Conservation (phyloP, 306 rosid genomes). For the Prunus kanzakura region DNA sequence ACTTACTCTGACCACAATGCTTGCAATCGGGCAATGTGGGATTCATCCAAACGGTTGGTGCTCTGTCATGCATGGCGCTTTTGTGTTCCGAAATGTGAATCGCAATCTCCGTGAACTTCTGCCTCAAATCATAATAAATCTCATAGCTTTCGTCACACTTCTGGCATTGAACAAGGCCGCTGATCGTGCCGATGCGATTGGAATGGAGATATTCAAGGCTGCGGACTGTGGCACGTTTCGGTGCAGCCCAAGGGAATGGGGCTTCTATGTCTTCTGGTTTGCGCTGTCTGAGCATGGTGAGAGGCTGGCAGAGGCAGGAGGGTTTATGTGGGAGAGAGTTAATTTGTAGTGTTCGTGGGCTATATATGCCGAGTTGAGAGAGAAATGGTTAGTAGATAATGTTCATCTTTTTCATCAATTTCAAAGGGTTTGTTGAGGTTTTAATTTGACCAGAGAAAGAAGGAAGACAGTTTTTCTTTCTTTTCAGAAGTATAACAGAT, state of each 20-base stretch:
- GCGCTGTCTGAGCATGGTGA: not conserved
- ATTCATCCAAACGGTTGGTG: conserved; percentile 21
- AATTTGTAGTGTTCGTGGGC: too few relatives aligned
- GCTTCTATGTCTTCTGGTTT: not conserved
- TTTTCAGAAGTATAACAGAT: too few relatives aligned
- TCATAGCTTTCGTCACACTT: not conserved
- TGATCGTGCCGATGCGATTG: not conserved
- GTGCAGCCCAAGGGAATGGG: conserved; percentile 23
- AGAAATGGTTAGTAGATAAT: too few relatives aligned
- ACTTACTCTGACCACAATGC: conserved; percentile 7
- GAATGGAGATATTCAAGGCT: not conserved
- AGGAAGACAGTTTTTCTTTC: too few relatives aligned
- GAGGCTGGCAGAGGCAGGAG: too few relatives aligned
- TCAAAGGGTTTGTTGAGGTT: too few relatives aligned
- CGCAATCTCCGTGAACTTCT: conserved; percentile 3
- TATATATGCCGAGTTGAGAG: too few relatives aligned
- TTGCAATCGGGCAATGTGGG: conserved; percentile 9
- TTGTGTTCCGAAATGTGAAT: not conserved
- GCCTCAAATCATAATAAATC: not conserved
- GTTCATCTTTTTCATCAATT: too few relatives aligned
- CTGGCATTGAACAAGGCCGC: conserved; percentile 12
- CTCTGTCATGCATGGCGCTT: conserved; percentile 14
- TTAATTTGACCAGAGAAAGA: too few relatives aligned
- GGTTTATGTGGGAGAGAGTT: too few relatives aligned
- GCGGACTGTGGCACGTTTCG: not conserved